Evolutionary conservation across 2,329 filamentous ascomycete genomes (phyloP).

Genomic region (Penicillium fuscoglaucum): DNA sequence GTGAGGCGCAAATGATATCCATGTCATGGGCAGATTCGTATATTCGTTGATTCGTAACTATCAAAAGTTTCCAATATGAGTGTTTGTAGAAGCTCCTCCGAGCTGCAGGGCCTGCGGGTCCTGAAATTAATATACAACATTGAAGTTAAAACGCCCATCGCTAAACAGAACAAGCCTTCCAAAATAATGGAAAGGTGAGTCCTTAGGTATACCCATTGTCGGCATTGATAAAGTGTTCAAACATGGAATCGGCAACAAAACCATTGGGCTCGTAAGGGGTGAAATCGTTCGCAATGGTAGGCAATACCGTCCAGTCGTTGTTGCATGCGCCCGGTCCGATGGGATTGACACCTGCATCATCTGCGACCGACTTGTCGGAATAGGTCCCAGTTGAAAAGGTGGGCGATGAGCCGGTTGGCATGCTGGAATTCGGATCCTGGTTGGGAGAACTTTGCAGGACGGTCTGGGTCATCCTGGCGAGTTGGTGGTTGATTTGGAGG

Average conservation of each 20-base stretch:
- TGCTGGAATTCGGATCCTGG: neutral
- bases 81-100: neutral
- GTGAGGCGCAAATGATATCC: neutral
- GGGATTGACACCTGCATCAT: neutral
- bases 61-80: neutral
- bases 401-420: slow-evolving; percentile 7
- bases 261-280: neutral
- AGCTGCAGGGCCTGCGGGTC: neutral
- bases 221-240: slow-evolving; percentile 9
- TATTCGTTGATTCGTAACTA: neutral
- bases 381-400: slow-evolving; percentile 13
- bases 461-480: slow-evolving; percentile 19
- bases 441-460: neutral
- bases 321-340: neutral
- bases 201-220: slow-evolving; percentile 5
- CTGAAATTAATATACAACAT: slow-evolving; percentile 3
- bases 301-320: neutral
- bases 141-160: neutral
- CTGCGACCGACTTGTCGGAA: slow-evolving; percentile 18
- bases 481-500: slow-evolving; percentile 20
- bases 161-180: neutral
- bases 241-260: neutral
- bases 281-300: neutral
- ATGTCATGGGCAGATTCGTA: neutral
- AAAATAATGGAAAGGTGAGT: neutral